phyloP scores from a whole-genome alignment of 2,329 filamentous ascomycete species.

The Dendrostoma leiphaemia region DNA sequence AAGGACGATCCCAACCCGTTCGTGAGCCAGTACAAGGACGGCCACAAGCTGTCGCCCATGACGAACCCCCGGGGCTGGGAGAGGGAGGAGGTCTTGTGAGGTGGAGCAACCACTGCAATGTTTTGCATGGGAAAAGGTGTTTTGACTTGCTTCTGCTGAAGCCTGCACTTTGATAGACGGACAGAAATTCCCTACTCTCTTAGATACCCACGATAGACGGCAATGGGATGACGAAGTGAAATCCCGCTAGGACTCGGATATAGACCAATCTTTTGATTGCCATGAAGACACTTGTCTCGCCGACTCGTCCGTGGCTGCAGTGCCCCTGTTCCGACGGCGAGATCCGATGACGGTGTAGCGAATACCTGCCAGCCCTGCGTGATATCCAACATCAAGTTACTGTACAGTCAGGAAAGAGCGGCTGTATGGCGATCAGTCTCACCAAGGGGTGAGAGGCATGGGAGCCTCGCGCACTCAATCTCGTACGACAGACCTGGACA shows the following conservation, averaged over 20 bases:
- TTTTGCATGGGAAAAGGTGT: neutral
- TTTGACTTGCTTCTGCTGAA: too few species aligned
- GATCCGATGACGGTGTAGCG: neutral
- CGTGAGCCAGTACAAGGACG: constrained; percentile 75
- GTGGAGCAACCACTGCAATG: neutral
- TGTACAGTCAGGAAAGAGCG: too few species aligned
- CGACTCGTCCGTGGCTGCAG: neutral
- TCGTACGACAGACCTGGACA: too few species aligned
- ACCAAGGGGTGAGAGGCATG: too few species aligned
- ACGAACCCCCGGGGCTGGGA: constrained; percentile 75
- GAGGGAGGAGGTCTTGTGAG: constrained; percentile 63
- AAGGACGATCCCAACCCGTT: constrained; percentile 90
- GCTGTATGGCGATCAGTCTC: too few species aligned
- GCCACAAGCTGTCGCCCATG: constrained; percentile 59
- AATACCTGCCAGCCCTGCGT: too few species aligned
- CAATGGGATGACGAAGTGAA: neutral
- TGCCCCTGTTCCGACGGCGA: too few species aligned
- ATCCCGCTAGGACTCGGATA: too few species aligned
- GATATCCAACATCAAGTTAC: too few species aligned
- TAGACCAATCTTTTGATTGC: too few species aligned
- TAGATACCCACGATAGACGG: constrained; percentile 7
- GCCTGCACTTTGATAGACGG: neutral
- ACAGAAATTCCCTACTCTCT: constrained; percentile 4
- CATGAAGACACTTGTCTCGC: neutral
- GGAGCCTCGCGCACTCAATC: too few species aligned